These are phyloP conservation scores for Escovopsis sp. DNA, from an alignment of 2,329 filamentous ascomycete species.

Conservation along the genomic window DNA sequence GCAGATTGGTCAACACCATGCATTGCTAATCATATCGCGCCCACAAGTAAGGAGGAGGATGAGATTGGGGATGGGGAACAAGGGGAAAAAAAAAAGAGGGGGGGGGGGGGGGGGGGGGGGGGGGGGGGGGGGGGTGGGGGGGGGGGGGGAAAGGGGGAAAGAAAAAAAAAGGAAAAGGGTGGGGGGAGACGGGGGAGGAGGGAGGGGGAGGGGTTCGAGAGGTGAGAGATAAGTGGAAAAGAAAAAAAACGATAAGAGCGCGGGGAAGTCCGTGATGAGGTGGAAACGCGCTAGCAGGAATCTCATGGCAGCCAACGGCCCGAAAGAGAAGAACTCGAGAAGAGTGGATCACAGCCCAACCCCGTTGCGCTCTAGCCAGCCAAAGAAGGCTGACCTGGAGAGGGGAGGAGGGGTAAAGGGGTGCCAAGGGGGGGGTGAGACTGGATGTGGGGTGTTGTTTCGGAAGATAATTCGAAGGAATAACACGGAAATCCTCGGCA, in stretches of 20 bases:
- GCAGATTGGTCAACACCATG: constrained; percentile 36
- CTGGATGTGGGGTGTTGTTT: constrained; percentile 6
- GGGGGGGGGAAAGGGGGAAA: no score
- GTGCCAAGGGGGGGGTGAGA: constrained; percentile 10
- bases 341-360: neutral
- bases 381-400: no score
- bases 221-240: constrained; percentile 14
- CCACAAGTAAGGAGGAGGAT: no score
- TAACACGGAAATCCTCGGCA: constrained; percentile 15
- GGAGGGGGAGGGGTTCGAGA: neutral
- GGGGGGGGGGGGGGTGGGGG: no score
- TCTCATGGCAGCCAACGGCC: constrained; percentile 20
- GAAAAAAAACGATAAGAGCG: constrained; percentile 9
- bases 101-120: no score
- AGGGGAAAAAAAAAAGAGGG: constrained; percentile 16
- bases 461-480: constrained; percentile 12
- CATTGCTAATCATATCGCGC: constrained; percentile 21
- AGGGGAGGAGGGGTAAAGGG: neutral
- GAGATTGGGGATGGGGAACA: constrained; percentile 1
- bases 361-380: no score
- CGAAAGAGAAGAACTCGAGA: constrained; percentile 5
- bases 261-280: constrained; percentile 10
- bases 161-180: constrained; percentile 3
- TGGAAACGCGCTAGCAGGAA: constrained; percentile 22
- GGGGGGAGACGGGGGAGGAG: constrained; percentile 1